A percentile compares a stretch with the other conserved stretches of the same genome.
phyloP scores from a whole-genome alignment of 2,329 filamentous ascomycete genomes.

The Pestalotiopsis sp. region DNA sequence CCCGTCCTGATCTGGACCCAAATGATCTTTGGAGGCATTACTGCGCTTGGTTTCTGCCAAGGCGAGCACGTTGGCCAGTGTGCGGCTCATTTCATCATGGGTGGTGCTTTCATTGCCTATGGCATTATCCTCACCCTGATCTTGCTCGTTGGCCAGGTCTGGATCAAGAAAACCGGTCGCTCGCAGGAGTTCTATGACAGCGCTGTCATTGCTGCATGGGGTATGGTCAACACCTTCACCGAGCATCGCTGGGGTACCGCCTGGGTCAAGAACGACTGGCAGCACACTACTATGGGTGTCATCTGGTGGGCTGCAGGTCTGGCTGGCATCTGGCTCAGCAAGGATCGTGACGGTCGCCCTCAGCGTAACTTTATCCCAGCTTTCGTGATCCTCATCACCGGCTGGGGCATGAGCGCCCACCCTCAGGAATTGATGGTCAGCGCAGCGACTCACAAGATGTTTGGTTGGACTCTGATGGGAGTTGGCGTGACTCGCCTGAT shows the following conservation, averaged over 20 bases:
- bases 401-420: slow-evolving; percentile 94
- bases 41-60: slow-evolving; percentile 87
- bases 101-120: slow-evolving; percentile 92
- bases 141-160: slow-evolving; percentile 84
- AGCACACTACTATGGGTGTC: slow-evolving; percentile 99
- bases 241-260: slow-evolving; percentile 90
- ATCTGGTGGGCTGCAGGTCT: slow-evolving; percentile 97
- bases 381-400: slow-evolving; percentile 88
- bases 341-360: slow-evolving; percentile 78
- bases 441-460: slow-evolving; percentile 84
- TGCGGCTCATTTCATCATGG: slow-evolving; percentile 98
- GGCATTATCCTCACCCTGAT: slow-evolving; percentile 85
- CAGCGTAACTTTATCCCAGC: slow-evolving; percentile 92
- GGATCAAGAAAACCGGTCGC: slow-evolving; percentile 79
- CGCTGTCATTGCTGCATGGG: slow-evolving; percentile 88
- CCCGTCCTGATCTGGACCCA: slow-evolving; percentile 88
- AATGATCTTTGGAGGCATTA: slow-evolving; percentile 95
- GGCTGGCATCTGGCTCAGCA: slow-evolving; percentile 88
- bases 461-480: slow-evolving; percentile 94
- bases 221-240: slow-evolving; percentile 96
- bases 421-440: slow-evolving; percentile 83
- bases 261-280: slow-evolving; percentile 93
- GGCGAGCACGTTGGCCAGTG: slow-evolving; percentile 92
- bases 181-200: slow-evolving; percentile 98
- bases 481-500: slow-evolving; percentile 83